Evolutionary conservation across 2,329 filamentous ascomycete species (phyloP), one percentile per base, ranked within the genome.

Genomic region (Diaporthe capsici): DNA sequence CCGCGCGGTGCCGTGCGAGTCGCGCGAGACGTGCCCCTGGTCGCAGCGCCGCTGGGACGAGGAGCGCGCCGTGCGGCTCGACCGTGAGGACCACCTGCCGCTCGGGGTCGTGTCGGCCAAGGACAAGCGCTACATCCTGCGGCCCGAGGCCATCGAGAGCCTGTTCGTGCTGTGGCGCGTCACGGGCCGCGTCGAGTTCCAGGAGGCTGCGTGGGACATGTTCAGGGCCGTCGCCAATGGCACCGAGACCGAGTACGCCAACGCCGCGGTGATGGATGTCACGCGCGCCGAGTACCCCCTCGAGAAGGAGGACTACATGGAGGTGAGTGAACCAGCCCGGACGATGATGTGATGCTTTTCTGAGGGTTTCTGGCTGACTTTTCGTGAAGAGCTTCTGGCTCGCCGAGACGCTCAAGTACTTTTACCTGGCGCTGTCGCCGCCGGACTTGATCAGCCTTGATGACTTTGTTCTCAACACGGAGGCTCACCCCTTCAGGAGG

Each of bases 361-460:
- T 47, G 25, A 5, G 15, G 4, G 22, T 10, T 34, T 6, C 7
- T 49, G 12, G 17, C 31, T 53, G 22, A 55, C 61, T 49, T 1
- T 1, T 20, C 22, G 95, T 96, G 93, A 93, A 98, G 86, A 96
- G 94, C 81, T 98, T 97, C 84, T 98, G 95, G 94, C 88, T 95
- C 76, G 94, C 94, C 4, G 95, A 98, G 88, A 98, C 95, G 53
- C 86, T 98, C 79, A 98, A 98, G 87, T 98, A 98, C 82, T 98
- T 97, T 79, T 98, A 95, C 82, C 84, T 98, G 76, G 88, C 98
- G 65, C 98, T 94, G 82, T 91, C 91, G 25, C 84, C 92, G 74
- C 92, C 93, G 0, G 87, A 88, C 72, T 84, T 93, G n/a, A 85
- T 94, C 53, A 93, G 89, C 80, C 84, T 94, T 72, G 92, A 94